These are phyloP conservation scores for Yarrowia osloensis DNA, from an alignment of 805 yeast genomes.

Conservation along the genomic window DNA sequence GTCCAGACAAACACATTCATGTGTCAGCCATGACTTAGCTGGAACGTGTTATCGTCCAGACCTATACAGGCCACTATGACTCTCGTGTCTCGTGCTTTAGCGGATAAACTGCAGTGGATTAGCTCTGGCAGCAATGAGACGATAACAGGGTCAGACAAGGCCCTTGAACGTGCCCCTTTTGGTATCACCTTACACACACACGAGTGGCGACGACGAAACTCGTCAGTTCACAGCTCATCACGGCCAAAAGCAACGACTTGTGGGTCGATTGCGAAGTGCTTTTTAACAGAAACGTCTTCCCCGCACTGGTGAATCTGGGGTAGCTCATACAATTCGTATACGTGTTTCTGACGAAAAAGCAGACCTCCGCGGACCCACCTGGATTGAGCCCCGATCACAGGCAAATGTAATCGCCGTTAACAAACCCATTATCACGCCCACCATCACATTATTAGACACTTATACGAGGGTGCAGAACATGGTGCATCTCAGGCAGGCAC, in stretches of 20 bases:
- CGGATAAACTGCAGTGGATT: conserved; percentile 1
- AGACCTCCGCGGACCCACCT: no score
- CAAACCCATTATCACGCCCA: not conserved
- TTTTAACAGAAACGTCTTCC: not conserved
- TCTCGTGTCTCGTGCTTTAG: not conserved
- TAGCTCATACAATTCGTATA: no score
- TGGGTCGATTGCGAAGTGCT: not conserved
- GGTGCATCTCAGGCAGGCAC: not conserved
- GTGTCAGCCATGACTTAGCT: no score
- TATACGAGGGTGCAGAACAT: not conserved
- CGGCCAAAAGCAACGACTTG: not conserved
- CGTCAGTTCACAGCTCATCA: no score
- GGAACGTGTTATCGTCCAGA: no score
- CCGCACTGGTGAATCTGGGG: not conserved
- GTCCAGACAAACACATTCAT: no score
- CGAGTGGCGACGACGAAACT: no score
- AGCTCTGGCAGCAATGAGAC: not conserved
- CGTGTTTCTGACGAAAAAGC: no score
- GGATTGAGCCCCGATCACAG: no score
- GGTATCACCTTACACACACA: not conserved
- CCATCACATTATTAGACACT: not conserved
- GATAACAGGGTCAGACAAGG: not conserved
- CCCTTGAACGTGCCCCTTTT: not conserved
- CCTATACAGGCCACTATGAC: no score
- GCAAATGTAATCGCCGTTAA: not conserved